These are phyloP conservation scores for Pichia californica DNA, from an alignment of 805 yeast species.

Conservation along the genomic window DNA sequence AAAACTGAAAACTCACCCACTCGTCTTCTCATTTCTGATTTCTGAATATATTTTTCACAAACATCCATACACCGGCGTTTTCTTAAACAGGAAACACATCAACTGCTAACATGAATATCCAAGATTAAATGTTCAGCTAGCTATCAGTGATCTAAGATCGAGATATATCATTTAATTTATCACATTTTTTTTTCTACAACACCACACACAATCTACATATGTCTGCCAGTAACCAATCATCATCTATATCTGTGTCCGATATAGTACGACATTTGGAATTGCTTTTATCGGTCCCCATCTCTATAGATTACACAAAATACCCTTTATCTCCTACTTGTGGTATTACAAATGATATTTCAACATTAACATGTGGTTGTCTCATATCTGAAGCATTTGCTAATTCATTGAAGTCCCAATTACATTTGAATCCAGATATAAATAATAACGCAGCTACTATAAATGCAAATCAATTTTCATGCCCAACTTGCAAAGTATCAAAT, in stretches of 20 bases:
- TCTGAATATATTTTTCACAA: too few species aligned
- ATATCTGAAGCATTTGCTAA: constrained; percentile 29
- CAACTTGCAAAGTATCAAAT: constrained; percentile 27
- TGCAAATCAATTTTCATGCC: constrained; percentile 23
- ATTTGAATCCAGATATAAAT: neutral
- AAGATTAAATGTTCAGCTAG: too few species aligned
- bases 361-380: constrained; percentile 37
- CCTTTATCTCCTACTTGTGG: constrained; percentile 18
- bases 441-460: neutral
- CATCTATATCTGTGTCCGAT: neutral
- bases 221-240: neutral
- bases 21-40: too few species aligned
- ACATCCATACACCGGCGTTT: too few species aligned
- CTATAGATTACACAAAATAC: constrained; percentile 18
- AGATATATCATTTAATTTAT: too few species aligned
- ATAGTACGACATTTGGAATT: constrained; percentile 13
- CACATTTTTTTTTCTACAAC: too few species aligned
- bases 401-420: neutral
- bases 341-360: constrained; percentile 25
- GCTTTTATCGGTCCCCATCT: constrained; percentile 17
- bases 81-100: too few species aligned
- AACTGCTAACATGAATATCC: too few species aligned
- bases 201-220: too few species aligned
- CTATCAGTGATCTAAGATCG: too few species aligned
- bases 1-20: too few species aligned